These are phyloP conservation scores for Parathielavia hyrcaniae DNA, from an alignment of 495 filamentous ascomycete species.

Conservation along the genomic window DNA sequence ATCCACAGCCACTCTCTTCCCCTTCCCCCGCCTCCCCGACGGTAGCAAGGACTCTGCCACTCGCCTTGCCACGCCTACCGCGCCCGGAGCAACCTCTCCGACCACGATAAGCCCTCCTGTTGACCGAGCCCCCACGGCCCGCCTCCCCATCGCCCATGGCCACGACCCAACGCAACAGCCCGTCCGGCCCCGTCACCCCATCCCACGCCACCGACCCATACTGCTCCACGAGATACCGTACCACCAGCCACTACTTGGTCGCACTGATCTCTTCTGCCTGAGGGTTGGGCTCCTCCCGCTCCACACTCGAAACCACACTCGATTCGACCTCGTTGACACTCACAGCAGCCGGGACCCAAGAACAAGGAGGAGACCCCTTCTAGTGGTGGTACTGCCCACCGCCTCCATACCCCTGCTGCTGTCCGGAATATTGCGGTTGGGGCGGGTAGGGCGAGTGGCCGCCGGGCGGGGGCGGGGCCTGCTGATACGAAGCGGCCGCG, in stretches of 20 bases:
- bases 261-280: background rate
- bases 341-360: background rate
- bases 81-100: too few relatives aligned
- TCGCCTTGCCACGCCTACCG: too few relatives aligned
- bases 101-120: too few relatives aligned
- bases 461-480: background rate
- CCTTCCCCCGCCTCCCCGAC: too few relatives aligned
- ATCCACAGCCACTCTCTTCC: too few relatives aligned
- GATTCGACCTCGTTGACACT: background rate
- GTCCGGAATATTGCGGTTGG: constrained; percentile 20
- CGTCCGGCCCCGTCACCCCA: background rate
- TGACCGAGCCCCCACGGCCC: too few relatives aligned
- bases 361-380: background rate
- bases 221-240: too few relatives aligned
- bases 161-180: background rate
- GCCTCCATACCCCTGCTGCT: constrained; percentile 1
- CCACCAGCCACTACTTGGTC: background rate
- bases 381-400: constrained; percentile 13
- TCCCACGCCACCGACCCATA: too few relatives aligned
- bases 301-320: too few relatives aligned
- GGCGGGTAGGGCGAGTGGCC: constrained; percentile 16
- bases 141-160: background rate
- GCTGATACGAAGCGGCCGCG: background rate
- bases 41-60: too few relatives aligned
- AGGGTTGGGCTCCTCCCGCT: too few relatives aligned